These are phyloP conservation scores for Stenocarpella maydis DNA, from an alignment of 2,329 filamentous ascomycete genomes.

Conservation along the genomic window DNA sequence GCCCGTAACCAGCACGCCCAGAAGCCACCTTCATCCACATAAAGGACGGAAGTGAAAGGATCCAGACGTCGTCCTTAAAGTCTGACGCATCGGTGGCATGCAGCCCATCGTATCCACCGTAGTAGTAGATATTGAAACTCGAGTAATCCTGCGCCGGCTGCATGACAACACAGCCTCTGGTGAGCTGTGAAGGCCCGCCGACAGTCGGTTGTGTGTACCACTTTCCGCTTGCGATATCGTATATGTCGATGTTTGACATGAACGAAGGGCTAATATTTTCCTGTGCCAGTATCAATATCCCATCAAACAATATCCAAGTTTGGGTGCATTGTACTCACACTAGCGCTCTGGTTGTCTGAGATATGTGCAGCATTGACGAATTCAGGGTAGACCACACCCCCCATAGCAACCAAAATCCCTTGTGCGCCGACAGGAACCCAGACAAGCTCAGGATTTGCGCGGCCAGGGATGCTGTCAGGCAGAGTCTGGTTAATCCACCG, in stretches of 20 bases:
- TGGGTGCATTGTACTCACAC: constrained; percentile 45
- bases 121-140: constrained; percentile 86
- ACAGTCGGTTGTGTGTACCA: constrained; percentile 76
- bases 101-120: constrained; percentile 75
- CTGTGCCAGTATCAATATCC: constrained; percentile 47
- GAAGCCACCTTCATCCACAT: constrained; percentile 71
- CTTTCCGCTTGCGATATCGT: constrained; percentile 72
- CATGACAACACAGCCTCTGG: constrained; percentile 78
- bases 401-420: constrained; percentile 80
- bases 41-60: constrained; percentile 81
- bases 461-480: constrained; percentile 56
- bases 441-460: constrained; percentile 71
- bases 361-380: constrained; percentile 45
- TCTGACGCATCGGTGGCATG: constrained; percentile 40
- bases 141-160: constrained; percentile 75
- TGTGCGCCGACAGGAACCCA: constrained; percentile 81
- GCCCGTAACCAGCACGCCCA: constrained; percentile 59
- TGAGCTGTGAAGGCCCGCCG: constrained; percentile 61
- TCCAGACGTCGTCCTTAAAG: constrained; percentile 77
- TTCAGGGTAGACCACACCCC: constrained; percentile 72
- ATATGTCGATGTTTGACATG: constrained; percentile 77
- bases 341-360: constrained; percentile 48
- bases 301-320: neutral
- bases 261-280: constrained; percentile 73
- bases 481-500: constrained; percentile 67